Evolutionary conservation across 371 early-diverging fungal species (phyloP).

Genomic region (Circinella umbellata): DNA sequence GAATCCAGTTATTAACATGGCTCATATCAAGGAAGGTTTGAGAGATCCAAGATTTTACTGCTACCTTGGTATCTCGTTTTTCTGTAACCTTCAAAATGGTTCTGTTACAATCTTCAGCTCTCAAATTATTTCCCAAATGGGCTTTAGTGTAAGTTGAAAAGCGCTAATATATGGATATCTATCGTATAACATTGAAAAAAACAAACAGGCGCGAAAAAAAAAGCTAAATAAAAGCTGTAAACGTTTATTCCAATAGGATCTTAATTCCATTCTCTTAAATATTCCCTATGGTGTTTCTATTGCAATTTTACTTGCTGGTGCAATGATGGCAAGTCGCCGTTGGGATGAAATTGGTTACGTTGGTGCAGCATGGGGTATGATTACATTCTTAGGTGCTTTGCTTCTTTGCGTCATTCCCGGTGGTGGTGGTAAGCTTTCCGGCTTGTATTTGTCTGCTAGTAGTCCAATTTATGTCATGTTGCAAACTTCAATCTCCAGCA

Average conservation of each 20-base stretch:
- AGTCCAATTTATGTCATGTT: conserved; percentile 17
- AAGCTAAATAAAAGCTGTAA: no score
- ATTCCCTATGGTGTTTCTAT: conserved; percentile 20
- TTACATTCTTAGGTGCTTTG: conserved; percentile 18
- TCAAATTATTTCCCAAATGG: conserved; percentile 35
- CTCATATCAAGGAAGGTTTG: conserved; percentile 42
- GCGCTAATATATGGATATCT: not conserved
- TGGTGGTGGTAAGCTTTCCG: conserved; percentile 13
- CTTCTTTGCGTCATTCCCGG: conserved; percentile 16
- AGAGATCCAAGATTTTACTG: conserved; percentile 41
- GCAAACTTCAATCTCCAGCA: conserved; percentile 18
- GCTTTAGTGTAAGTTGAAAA: conserved; percentile 29
- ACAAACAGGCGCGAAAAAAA: no score
- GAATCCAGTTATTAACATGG: conserved; percentile 30
- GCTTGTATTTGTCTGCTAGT: conserved; percentile 17
- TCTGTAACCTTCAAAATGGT: conserved; percentile 40
- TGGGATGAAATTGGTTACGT: conserved; percentile 16
- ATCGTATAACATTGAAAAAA: no score
- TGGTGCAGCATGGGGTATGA: conserved; percentile 4
- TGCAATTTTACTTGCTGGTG: conserved; percentile 5
- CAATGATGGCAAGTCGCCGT: conserved; percentile 4
- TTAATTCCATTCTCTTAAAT: conserved; percentile 16
- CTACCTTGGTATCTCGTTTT: conserved; percentile 20
- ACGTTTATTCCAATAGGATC: not conserved
- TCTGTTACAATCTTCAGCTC: conserved; percentile 35